phyloP scores from a whole-genome alignment of 345 rosid species.

The Diplotaxis tenuifolia region DNA sequence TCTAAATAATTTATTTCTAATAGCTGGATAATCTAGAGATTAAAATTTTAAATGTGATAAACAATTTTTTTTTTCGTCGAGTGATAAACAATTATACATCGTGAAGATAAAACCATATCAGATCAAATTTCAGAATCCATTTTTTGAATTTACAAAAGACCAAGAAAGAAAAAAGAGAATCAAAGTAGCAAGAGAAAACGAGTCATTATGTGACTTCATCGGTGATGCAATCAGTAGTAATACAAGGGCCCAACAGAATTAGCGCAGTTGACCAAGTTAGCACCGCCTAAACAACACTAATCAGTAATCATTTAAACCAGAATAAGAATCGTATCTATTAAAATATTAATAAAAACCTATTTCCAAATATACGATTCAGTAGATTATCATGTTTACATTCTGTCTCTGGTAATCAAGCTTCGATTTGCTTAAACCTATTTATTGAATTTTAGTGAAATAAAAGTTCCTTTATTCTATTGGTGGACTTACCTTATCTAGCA shows the following conservation, averaged over 20 bases:
- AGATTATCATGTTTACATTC: neutral
- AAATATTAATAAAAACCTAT: neutral
- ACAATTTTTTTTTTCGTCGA: no score
- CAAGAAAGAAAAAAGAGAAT: neutral
- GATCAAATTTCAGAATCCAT: neutral
- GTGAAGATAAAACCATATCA: neutral
- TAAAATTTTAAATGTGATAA: no score
- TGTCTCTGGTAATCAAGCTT: no score
- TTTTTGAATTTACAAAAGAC: neutral
- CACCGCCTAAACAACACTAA: neutral
- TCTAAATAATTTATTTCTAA: neutral
- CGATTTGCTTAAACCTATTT: no score
- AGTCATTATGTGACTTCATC: constrained; percentile 5
- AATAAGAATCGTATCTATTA: constrained; percentile 15
- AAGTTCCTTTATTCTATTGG: constrained; percentile 7
- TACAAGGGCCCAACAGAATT: neutral
- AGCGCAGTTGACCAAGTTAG: constrained; percentile 6
- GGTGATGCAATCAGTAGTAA: constrained; percentile 4
- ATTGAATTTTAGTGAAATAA: neutral
- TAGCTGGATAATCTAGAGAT: neutral
- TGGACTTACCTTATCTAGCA: neutral
- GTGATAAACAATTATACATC: no score
- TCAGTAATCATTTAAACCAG: neutral
- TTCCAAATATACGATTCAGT: neutral
- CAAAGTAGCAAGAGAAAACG: neutral